These are phyloP conservation scores for Apophysomyces ossiformis DNA, from an alignment of 371 early-diverging fungal genomes.

Conservation along the genomic window DNA sequence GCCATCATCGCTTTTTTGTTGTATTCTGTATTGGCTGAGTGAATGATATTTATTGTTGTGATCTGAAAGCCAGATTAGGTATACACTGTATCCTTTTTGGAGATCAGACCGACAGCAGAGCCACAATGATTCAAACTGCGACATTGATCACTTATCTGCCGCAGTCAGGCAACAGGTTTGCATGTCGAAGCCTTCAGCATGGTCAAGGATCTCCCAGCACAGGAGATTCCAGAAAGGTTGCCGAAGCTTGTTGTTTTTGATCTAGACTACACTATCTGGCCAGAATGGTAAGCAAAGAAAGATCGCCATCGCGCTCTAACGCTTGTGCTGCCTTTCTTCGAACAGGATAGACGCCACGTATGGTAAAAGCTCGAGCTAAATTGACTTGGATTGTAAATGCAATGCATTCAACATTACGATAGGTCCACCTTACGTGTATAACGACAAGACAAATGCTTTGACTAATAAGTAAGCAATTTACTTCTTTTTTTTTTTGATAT, in stretches of 20 bases:
- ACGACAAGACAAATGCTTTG: constrained; percentile 19
- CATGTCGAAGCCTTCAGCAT: not conserved
- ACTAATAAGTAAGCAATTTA: constrained; percentile 15
- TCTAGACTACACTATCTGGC: constrained; percentile 58
- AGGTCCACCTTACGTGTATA: constrained; percentile 34
- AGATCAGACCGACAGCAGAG: not conserved
- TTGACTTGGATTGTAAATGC: not conserved
- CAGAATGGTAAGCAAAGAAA: constrained; percentile 39
- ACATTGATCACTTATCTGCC: not conserved
- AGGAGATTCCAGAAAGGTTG: constrained; percentile 19
- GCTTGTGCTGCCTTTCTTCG: not conserved
- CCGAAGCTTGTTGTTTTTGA: constrained; percentile 58
- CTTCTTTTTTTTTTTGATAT: not conserved
- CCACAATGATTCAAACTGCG: not conserved
- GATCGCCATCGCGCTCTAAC: not conserved
- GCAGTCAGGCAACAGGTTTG: not conserved
- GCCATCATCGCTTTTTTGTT: too few relatives aligned
- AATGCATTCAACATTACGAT: constrained; percentile 4
- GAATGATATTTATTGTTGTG: too few relatives aligned
- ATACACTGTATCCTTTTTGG: not conserved
- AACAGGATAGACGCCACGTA: constrained; percentile 45
- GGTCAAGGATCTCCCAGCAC: not conserved
- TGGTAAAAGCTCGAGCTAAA: constrained; percentile 22
- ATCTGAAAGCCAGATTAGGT: not conserved
- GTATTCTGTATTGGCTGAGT: too few relatives aligned